A percentile compares a stretch with the other conserved stretches of the same genome.
phyloP scores from a whole-genome alignment of 345 rosid genomes.

The Eucalyptus rudis region DNA sequence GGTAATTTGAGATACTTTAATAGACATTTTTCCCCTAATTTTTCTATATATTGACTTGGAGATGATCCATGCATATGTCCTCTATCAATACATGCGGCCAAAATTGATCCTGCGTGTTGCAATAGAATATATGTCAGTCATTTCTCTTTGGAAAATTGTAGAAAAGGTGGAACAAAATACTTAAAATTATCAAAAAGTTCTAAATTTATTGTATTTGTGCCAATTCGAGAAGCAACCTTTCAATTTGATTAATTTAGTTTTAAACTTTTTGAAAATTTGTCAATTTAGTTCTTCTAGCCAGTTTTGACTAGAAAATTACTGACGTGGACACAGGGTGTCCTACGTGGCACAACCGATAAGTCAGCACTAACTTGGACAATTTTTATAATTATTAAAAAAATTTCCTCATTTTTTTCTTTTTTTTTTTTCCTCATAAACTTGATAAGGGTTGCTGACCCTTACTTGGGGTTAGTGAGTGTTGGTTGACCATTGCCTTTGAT shows the following conservation, averaged over 20 bases:
- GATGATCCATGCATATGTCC: background rate
- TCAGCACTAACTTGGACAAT: background rate
- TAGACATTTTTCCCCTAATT: background rate
- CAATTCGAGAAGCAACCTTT: fast-evolving
- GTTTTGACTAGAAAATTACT: too few relatives aligned
- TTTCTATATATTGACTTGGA: background rate
- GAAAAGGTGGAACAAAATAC: too few relatives aligned
- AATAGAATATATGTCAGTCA: background rate
- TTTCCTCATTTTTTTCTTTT: too few relatives aligned
- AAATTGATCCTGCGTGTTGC: background rate
- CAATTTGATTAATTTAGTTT: too few relatives aligned
- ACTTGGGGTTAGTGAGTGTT: fast-evolving
- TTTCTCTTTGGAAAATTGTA: background rate
- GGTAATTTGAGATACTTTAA: background rate
- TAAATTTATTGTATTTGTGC: fast-evolving
- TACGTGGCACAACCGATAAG: fast-evolving
- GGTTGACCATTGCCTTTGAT: fast-evolving
- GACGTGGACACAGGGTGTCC: fast-evolving
- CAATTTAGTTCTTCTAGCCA: background rate
- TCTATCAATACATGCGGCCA: background rate
- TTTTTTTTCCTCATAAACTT: too few relatives aligned
- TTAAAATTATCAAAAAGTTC: too few relatives aligned
- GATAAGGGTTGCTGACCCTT: background rate
- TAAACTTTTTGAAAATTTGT: too few relatives aligned
- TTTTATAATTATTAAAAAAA: too few relatives aligned